phyloP scores from a whole-genome alignment of 495 filamentous ascomycete genomes.

The Neurospora tetrasperma region DNA sequence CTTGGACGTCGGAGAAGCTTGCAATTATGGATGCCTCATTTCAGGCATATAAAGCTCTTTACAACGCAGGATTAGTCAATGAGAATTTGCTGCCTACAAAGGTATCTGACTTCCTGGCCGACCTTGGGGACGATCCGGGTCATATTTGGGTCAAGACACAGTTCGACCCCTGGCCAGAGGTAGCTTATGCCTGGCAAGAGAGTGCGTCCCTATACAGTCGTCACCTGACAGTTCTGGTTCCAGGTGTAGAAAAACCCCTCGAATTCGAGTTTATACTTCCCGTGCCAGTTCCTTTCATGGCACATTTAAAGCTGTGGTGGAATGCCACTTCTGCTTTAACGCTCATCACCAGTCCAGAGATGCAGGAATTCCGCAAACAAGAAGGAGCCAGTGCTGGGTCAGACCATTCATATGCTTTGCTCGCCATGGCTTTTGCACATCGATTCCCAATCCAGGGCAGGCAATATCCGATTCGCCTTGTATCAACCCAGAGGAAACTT shows the following conservation, averaged over 20 bases:
- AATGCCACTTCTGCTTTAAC: slow-evolving; percentile 31
- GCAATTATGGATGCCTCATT: slow-evolving; percentile 81
- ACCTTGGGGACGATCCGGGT: slow-evolving; percentile 35
- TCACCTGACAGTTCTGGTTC: slow-evolving; percentile 21
- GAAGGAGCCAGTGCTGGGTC: slow-evolving; percentile 15
- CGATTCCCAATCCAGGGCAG: slow-evolving; percentile 22
- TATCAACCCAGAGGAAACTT: slow-evolving; percentile 11
- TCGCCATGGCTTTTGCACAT: slow-evolving; percentile 40
- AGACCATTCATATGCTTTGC: slow-evolving; percentile 37
- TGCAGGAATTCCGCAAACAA: slow-evolving; percentile 2
- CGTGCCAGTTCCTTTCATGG: slow-evolving; percentile 27
- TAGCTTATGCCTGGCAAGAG: slow-evolving; percentile 46
- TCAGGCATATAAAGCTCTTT: slow-evolving; percentile 63
- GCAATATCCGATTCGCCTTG: slow-evolving; percentile 31
- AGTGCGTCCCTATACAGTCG: slow-evolving; percentile 19
- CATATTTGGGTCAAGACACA: slow-evolving; percentile 43
- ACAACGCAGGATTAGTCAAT: slow-evolving; percentile 61
- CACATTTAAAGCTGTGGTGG: slow-evolving; percentile 41
- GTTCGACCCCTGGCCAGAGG: slow-evolving; percentile 54
- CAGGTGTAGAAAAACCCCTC: slow-evolving; percentile 19
- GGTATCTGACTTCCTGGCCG: slow-evolving; percentile 25
- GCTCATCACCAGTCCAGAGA: slow-evolving; percentile 26
- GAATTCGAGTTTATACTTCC: slow-evolving; percentile 41
- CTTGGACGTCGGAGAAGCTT: slow-evolving; percentile 63
- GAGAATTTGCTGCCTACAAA: slow-evolving; percentile 63